Evolutionary conservation across 371 early-diverging fungal species (phyloP), one percentile per base, ranked within the genome.

Genomic region (Mortierella sp.): DNA sequence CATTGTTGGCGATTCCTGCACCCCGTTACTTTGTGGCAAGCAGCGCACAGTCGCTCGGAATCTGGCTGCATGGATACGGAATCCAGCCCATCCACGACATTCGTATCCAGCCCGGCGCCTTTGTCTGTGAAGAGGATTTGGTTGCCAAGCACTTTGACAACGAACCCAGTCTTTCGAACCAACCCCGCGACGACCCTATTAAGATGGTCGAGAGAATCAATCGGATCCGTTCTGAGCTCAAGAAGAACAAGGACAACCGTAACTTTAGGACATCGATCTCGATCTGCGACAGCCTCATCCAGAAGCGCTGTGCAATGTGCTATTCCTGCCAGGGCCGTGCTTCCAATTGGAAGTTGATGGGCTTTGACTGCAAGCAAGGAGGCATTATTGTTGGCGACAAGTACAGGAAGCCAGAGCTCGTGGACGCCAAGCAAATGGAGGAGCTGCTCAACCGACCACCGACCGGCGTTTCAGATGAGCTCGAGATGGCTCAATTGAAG

Each of bases 81-180:
- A 90, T 92, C 69, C 64, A 89, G 54, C 93, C 93, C 13, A 88
- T 90, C 26, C 89, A 91, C 72, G 93, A 92, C 74, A 89, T 82
- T 31, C 89, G 93, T 24, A 92, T 92, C 67, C 93, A 92, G 53
- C 92, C 91, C n/a, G 86, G 86, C 9, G 91, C 91, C 40, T 91
- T 91, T 86, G 91, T 90, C 0, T 92, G 93, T 46, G 93, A 92
- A 34, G 91, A 92, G 44, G 91, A 91, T 46, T 87, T 92, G 89
- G 90, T 92, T 83, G 93, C 91, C 28, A 92, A 92, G 44, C 92
- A 91, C 57, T 93, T 93, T 83, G 93, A 91, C 69, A 91, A 91
- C 59, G 91, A 91, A 31, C 77, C 77, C 4, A 86, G 82, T 61
- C 69, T 86, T 8, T 0, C 13, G 34, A 11, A 28, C 9, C 73